Evolutionary conservation across 1,284 basidiomycete genomes (phyloP).

Genomic region (Moesziomyces antarcticus): DNA sequence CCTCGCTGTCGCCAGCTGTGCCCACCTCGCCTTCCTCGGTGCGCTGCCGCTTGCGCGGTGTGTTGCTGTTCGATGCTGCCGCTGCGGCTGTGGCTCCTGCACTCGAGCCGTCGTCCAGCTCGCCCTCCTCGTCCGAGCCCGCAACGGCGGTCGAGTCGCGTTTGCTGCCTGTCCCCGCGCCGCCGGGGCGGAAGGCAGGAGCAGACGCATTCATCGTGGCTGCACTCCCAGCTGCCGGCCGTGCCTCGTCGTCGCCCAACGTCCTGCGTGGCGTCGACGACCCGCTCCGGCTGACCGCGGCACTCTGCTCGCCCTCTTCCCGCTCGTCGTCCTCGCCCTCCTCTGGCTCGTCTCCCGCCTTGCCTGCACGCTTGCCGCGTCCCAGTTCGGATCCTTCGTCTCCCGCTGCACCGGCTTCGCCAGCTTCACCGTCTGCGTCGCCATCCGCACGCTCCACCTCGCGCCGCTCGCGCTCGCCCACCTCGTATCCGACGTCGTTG

Average conservation of each 20-base stretch:
- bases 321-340: constrained; percentile 24
- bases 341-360: constrained; percentile 20
- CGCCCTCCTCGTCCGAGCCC: constrained; percentile 40
- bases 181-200: constrained; percentile 18
- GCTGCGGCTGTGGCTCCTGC: background rate
- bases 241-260: background rate
- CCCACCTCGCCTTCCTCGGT: constrained; percentile 39
- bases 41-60: constrained; percentile 42
- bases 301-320: constrained; percentile 11
- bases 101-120: constrained; percentile 18
- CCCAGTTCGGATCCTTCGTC: constrained; percentile 16
- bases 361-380: background rate
- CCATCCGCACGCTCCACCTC: constrained; percentile 51
- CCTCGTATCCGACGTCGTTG: constrained; percentile 47
- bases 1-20: constrained; percentile 28
- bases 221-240: background rate
- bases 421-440: constrained; percentile 29
- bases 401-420: background rate
- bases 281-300: constrained; percentile 11
- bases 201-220: constrained; percentile 22
- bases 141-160: constrained; percentile 32
- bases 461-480: constrained; percentile 51
- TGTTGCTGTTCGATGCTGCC: constrained; percentile 30
- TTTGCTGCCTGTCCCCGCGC: constrained; percentile 11
- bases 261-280: constrained; percentile 10